These are phyloP conservation scores for Pisolithus thermaeus DNA, from an alignment of 1,284 basidiomycete genomes.

Conservation along the genomic window DNA sequence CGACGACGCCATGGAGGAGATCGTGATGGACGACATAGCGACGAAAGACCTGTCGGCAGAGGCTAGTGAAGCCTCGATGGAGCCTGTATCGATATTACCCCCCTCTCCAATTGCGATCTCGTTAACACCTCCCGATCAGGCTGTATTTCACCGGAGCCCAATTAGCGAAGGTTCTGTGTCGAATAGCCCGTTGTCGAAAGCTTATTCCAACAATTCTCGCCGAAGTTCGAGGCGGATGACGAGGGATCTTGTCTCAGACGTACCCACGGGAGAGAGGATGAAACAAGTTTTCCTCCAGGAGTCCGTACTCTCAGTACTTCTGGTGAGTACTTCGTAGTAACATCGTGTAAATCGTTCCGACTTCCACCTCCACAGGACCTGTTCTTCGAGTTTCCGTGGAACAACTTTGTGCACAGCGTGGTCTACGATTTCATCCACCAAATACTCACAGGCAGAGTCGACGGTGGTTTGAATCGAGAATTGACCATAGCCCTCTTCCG, in stretches of 20 bases:
- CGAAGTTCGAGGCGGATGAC: slow-evolving; percentile 46
- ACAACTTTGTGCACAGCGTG: slow-evolving; percentile 96
- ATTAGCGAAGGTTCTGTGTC: slow-evolving; percentile 29
- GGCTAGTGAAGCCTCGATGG: slow-evolving; percentile 18
- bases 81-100: slow-evolving; percentile 20
- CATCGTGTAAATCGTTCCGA: not conserved
- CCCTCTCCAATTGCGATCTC: slow-evolving; percentile 25
- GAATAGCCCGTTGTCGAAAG: slow-evolving; percentile 29
- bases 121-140: slow-evolving; percentile 24
- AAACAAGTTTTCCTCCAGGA: slow-evolving; percentile 73
- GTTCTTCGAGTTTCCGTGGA: slow-evolving; percentile 96
- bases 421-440: slow-evolving; percentile 97
- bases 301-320: slow-evolving; percentile 64
- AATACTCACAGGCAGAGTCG: slow-evolving; percentile 82
- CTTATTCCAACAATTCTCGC: slow-evolving; percentile 42
- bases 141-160: slow-evolving; percentile 17
- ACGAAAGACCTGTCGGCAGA: slow-evolving; percentile 23
- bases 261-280: slow-evolving; percentile 67
- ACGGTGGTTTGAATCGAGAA: slow-evolving; percentile 74
- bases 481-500: slow-evolving; percentile 77
- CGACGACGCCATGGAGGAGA: slow-evolving; percentile 72
- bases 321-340: slow-evolving; percentile 46
- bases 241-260: slow-evolving; percentile 22
- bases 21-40: slow-evolving; percentile 62
- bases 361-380: slow-evolving; percentile 52